phyloP scores from a whole-genome alignment of 2,329 filamentous ascomycete species.

The Ceratocystis eucalypticola region DNA sequence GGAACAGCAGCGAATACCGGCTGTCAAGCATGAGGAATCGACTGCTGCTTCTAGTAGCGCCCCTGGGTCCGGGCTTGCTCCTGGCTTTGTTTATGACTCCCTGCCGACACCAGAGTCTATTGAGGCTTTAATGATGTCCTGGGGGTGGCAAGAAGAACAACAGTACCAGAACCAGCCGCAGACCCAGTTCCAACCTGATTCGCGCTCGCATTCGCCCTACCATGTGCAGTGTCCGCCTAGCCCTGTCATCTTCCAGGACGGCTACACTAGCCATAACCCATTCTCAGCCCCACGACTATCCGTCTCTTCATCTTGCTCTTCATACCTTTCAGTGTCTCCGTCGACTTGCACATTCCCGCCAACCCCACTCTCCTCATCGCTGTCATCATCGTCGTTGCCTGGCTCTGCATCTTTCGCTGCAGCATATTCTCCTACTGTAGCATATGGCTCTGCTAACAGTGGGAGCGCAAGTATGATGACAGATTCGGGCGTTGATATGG shows the following conservation, averaged over 20 bases:
- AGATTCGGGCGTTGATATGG: not conserved
- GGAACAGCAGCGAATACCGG: not conserved
- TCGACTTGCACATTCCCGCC: conserved; percentile 23
- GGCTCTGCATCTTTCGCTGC: not conserved
- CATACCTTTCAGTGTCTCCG: not conserved
- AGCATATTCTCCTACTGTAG: not conserved
- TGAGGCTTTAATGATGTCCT: not conserved
- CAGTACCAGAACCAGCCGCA: conserved; percentile 25
- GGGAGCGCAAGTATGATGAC: not conserved
- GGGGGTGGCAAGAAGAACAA: not conserved
- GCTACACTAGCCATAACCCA: conserved; percentile 19
- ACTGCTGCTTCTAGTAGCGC: not conserved
- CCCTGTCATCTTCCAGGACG: conserved; percentile 28
- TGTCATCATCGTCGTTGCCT: not conserved
- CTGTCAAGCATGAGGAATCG: not conserved
- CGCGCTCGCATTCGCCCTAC: conserved; percentile 20
- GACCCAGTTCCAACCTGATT: conserved; percentile 5
- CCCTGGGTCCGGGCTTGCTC: not conserved
- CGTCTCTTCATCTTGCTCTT: not conserved
- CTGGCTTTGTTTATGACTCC: not conserved
- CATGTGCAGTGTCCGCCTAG: conserved; percentile 36
- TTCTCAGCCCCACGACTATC: not conserved
- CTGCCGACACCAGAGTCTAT: not conserved
- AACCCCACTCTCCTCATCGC: not conserved
- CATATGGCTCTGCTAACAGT: not conserved